Base-by-base conservation (phyloP, 495 filamentous ascomycete species). In the Talaromyces thailandensis region DNA sequence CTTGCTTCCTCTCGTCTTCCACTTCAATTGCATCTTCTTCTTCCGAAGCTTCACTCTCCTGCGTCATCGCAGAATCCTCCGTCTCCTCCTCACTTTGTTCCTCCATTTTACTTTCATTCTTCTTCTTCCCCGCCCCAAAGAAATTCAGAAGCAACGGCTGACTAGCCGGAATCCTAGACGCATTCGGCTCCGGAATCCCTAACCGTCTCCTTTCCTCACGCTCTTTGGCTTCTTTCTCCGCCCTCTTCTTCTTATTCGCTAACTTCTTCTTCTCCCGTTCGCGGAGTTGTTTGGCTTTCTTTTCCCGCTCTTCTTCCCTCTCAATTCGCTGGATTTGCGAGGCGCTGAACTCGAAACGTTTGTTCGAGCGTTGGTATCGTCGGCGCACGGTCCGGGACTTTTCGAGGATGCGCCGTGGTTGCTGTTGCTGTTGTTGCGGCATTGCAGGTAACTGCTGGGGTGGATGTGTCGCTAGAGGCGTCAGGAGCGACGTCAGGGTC, bases 281-380 rank as follows among this genome's bases (percentile, higher is more conserved):
- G 6, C 75, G 70, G 12, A 77, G 70, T 32, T 73, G 68, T 63
- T 78, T 73, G 0, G 79, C 79, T 31, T 68, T 71, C 1, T 63
- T 67, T 50, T 74, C 73, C 12, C 68, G 70, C 61, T 76, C 76
- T 58, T 78, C 70, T 37, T 81, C 76, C 35, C 77, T 74, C 55
- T 82, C 80, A 56, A 78, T 78, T 6, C 71, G 70, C 14, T 67
- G 68, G 21, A 79, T 69, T 64, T 79, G 71, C 11, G 74, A 71
- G 14, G 79, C 68, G 25, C 73, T 72, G 63, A 76, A 76, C 52
- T 72, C 58, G 66, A 77, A 70, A 51, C 68, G 73, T 64, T 75
- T 75, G 72, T 76, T 76, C 66, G 72, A 76, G 66, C 79, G 75
- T 62, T 80, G 76, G 69, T 80, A 81, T 64, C 70, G 76, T 63